Conservation (phyloP, 2,329 filamentous ascomycete genomes). For the Trichoderma pleuroti region DNA sequence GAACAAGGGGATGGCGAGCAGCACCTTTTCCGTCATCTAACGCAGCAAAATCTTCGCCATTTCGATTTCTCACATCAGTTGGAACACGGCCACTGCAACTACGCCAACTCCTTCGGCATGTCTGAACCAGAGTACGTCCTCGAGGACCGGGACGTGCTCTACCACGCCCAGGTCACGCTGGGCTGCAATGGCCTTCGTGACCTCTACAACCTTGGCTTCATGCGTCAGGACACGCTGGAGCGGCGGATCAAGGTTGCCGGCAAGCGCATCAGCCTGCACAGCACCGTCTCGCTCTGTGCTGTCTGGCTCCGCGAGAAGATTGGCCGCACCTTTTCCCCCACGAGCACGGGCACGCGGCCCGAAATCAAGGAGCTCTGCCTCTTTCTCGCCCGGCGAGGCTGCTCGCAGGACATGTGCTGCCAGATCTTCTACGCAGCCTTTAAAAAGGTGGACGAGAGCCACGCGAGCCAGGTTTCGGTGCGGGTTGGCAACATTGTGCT, state of each 20-base stretch:
- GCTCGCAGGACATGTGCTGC: slow-evolving; percentile 10
- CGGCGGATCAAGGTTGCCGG: slow-evolving; percentile 20
- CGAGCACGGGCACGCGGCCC: neutral
- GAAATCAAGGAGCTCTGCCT: neutral
- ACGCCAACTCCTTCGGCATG: neutral
- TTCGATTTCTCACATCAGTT: neutral
- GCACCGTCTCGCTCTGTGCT: slow-evolving; percentile 27
- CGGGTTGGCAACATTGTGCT: neutral
- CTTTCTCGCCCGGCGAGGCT: slow-evolving; percentile 3
- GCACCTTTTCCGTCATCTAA: neutral
- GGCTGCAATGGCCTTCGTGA: slow-evolving; percentile 26
- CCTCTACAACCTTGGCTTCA: slow-evolving; percentile 23
- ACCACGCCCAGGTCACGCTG: slow-evolving; percentile 24
- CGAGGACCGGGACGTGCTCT: slow-evolving; percentile 23
- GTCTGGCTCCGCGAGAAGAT: slow-evolving; percentile 29
- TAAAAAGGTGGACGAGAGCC: neutral
- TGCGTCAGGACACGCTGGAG: slow-evolving; percentile 28
- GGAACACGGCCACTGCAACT: neutral
- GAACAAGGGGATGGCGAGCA: neutral
- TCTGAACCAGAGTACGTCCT: slow-evolving; percentile 16
- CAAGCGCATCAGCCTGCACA: slow-evolving; percentile 16
- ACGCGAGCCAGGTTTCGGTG: neutral
- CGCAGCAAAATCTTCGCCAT: neutral
- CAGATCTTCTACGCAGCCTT: slow-evolving; percentile 8
- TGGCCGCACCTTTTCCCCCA: neutral